phyloP scores from a whole-genome alignment of 2,329 filamentous ascomycete genomes.

The Colletotrichum ledebouriae region DNA sequence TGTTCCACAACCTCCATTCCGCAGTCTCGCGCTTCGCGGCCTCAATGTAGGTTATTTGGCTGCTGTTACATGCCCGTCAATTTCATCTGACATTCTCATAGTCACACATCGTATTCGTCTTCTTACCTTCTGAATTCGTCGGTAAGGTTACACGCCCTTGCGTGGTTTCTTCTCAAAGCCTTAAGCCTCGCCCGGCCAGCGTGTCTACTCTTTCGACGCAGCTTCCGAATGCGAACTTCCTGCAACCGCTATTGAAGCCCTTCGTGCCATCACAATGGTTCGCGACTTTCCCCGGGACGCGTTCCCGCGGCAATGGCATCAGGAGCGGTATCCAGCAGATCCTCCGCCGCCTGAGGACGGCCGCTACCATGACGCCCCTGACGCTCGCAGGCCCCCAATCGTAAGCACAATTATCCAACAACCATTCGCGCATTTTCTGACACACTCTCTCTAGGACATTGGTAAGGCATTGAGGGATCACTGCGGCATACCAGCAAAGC shows the following conservation, averaged over 20 bases:
- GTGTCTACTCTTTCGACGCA: background rate
- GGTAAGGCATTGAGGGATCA: slow-evolving; percentile 64
- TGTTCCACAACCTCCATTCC: slow-evolving; percentile 11
- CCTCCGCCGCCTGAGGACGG: slow-evolving; percentile 37
- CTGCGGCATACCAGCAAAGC: slow-evolving; percentile 64
- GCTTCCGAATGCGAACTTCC: slow-evolving; percentile 17
- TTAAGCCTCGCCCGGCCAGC: slow-evolving; percentile 11
- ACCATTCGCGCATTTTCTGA: background rate
- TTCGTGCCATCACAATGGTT: slow-evolving; percentile 52
- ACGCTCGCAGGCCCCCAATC: slow-evolving; percentile 41
- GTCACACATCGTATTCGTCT: slow-evolving; percentile 39
- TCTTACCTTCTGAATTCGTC: slow-evolving; percentile 4
- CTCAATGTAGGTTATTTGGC: slow-evolving; percentile 16
- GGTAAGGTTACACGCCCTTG: background rate
- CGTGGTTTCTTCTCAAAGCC: slow-evolving; percentile 7
- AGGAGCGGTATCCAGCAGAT: slow-evolving; percentile 46
- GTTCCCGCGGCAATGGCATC: slow-evolving; percentile 53
- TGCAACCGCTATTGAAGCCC: slow-evolving; percentile 10
- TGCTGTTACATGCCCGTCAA: slow-evolving; percentile 16
- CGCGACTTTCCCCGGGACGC: slow-evolving; percentile 56
- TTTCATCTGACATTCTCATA: slow-evolving; percentile 32
- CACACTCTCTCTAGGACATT: slow-evolving; percentile 57
- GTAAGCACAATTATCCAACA: slow-evolving; percentile 21
- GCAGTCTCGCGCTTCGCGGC: slow-evolving; percentile 5
- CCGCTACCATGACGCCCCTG: slow-evolving; percentile 39